Base-by-base conservation (phyloP, 805 yeast species). In the Saturnispora serradocipensis region DNA sequence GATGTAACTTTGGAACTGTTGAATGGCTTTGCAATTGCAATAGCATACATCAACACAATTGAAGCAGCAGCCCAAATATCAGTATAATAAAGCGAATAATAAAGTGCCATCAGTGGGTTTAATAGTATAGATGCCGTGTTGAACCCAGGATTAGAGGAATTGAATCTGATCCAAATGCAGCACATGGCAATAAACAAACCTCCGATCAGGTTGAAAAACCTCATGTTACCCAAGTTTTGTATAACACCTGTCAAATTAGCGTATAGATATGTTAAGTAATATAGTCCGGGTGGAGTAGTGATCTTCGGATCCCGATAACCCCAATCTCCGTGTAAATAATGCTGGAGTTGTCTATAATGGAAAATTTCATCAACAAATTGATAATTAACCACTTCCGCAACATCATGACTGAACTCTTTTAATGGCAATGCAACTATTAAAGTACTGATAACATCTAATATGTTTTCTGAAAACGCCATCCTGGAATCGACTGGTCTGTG, bases 241-340 rank as follows among this genome's bases (percentile, higher is more conserved):
- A 62, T 68, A 22, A 54, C 43, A 5, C 52, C 57, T 2, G 59
- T 48, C 3, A 73, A 47, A 35, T 67, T 67, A 8, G 70, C 45
- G 54, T 73, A 76, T 3, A 57, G 55, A 32, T 67, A 66, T 5
- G 78, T 80, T 9, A 78, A 56, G 5, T 66, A 52, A 63, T 93
- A 91, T 16, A 91, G 70, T 0, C 98, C 99, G 1, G 98, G 98
- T 1, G 99, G 99, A 0, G 99, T 93, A 2, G 99, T 91, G 63
- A 93, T 88, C 62, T 91, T 90, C 11, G 81, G 75, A 65, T 93
- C 88, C 96, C 96, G 89, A 1, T 69, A 60, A n/a, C 56, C 50
- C 68, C 81, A 88, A 48, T 80, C 70, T 11, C 84, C 84, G 1
- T 64, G 58, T 53, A 88, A 77, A 61, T 85, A 89, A 46, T 71